These are phyloP conservation scores for Biscogniauxia mediterranea DNA, from an alignment of 2,329 filamentous ascomycete genomes.

Conservation along the genomic window DNA sequence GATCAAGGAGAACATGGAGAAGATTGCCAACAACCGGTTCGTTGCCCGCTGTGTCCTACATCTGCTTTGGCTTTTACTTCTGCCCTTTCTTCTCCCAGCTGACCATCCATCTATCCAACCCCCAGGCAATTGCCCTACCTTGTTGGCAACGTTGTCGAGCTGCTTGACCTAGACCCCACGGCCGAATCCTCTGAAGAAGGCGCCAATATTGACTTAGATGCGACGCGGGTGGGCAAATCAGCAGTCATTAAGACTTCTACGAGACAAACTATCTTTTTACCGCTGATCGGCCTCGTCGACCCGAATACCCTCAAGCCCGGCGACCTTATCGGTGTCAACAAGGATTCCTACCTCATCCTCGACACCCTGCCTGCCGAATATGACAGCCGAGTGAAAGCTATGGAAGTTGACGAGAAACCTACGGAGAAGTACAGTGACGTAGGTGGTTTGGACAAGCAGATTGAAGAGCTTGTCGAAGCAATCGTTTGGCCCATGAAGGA, in stretches of 20 bases:
- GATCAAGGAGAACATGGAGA: slow-evolving; percentile 98
- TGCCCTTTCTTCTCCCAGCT: neutral
- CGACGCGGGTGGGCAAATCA: slow-evolving; percentile 93
- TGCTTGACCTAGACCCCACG: slow-evolving; percentile 93
- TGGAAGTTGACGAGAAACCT: slow-evolving; percentile 99
- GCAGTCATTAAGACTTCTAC: slow-evolving; percentile 99
- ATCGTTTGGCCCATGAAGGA: slow-evolving; percentile 99
- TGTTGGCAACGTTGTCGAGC: slow-evolving; percentile 96
- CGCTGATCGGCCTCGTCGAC: slow-evolving; percentile 94
- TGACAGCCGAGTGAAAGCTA: slow-evolving; percentile 97
- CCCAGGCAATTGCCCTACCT: slow-evolving; percentile 95
- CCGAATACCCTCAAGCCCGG: slow-evolving; percentile 92
- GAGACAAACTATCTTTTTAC: slow-evolving; percentile 96
- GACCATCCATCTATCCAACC: slow-evolving; percentile 10
- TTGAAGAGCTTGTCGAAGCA: slow-evolving; percentile 96
- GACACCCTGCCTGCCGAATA: slow-evolving; percentile 98
- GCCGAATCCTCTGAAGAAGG: slow-evolving; percentile 96
- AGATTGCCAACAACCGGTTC: slow-evolving; percentile 98
- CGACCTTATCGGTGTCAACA: slow-evolving; percentile 97
- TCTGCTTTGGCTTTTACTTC: slow-evolving; percentile 4
- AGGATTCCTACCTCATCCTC: slow-evolving; percentile 96
- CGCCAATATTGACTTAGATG: slow-evolving; percentile 97
- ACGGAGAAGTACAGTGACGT: slow-evolving; percentile 99
- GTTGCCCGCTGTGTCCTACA: slow-evolving; percentile 21
- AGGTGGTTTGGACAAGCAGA: slow-evolving; percentile 96